Base-by-base conservation (phyloP, 371 early-diverging fungal species). In the Syncephalastrum racemosum region DNA sequence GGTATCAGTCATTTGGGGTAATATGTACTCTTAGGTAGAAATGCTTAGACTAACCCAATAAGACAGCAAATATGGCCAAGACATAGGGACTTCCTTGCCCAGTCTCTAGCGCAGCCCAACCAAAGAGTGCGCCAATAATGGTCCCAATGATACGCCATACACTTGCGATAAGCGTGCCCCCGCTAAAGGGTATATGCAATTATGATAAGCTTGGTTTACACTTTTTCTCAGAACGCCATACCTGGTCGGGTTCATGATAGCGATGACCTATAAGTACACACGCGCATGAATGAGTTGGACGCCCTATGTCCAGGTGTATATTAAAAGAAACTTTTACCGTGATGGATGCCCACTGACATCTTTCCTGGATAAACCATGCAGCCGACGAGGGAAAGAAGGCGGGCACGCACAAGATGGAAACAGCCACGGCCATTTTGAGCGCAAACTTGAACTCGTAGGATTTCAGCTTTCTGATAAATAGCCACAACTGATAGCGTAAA, bases 191-290 rank as follows among this genome's bases (percentile, higher is more conserved):
- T n/a, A 59, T 2, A 14, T 46, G 14, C 40, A 31, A 2, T 10
- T 8, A n/a, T 50, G 12, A 14, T 46, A 41, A 2, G 25, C 5
- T 50, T 43, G 8, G 18, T 41, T n/a, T 13, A 25, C 13, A 2
- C 16, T 24, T 42, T 13, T 31, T 43, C 1, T 36, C 10, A 10
- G 10, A 1, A 31, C 10, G 6, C 42, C 46, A 22, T 64, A 73
- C 77, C 80, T 77, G 36, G 85, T 81, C 0, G 85, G 85, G 18
- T 81, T 80, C 68, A 84, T 67, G 24, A 82, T 80, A 4, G 81
- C 78, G 69, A 85, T 76, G 0, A 84, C 56, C 56, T 56, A 56
- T 42, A 24, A 25, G 5, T 23, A 27, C 4, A 15, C 3, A 12
- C 15, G 24, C 15, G 15, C 6, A 4, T 15, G 27, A 7, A 31